Base-by-base conservation (phyloP, 176 grass and related monocot species). In the Oropetium thomaeum region DNA sequence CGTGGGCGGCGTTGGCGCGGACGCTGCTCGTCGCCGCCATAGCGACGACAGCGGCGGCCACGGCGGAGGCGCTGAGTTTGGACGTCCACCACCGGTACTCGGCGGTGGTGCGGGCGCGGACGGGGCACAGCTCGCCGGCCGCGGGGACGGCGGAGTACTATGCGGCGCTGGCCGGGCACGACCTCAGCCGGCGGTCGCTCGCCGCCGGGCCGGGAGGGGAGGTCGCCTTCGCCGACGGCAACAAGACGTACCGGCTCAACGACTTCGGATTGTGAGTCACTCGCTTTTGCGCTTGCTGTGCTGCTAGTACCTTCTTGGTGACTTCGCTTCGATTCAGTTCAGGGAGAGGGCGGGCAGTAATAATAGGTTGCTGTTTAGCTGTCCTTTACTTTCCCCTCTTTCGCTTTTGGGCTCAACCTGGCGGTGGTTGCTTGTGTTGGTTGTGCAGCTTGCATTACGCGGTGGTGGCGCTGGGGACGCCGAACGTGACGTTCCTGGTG, bases 41-140 rank as follows among this genome's bases (percentile, higher is more conserved):
- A 19, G 42, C 44, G 0, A 45, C 81, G 39, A 12, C 58, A 19
- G 42, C 44, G 0, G 53, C 81, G 39, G 15, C 58, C 27, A 47
- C 55, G 10, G 88, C 87, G 33, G 77, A 60, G 15, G 74, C 69
- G 30, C 69, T 98, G 42, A 84, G 82, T 70, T 62, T 98, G 22
- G 91, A 98, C 38, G 86, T 98, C 49, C 96, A 98, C 81, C 89
- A 98, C 76, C 78, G 89, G 27, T 98, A 94, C 91, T 98, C 96
- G 12, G 44, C 67, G 52, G 62, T 81, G 51, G 89, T 92, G 58
- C 76, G 89, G 8, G 42, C 32, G 14, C 94, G 96, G 96, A 87
- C 69, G 19, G 91, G 81, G 2, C 61, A 13, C 33, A 34, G n/a
- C 58, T 79, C 86, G 81, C 96, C 96, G 10, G 34, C 77, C 16